A percentile compares a stretch with the other conserved stretches of the same genome.
phyloP scores from a whole-genome alignment of 1,284 basidiomycete species.

The Schizophyllum amplum region DNA sequence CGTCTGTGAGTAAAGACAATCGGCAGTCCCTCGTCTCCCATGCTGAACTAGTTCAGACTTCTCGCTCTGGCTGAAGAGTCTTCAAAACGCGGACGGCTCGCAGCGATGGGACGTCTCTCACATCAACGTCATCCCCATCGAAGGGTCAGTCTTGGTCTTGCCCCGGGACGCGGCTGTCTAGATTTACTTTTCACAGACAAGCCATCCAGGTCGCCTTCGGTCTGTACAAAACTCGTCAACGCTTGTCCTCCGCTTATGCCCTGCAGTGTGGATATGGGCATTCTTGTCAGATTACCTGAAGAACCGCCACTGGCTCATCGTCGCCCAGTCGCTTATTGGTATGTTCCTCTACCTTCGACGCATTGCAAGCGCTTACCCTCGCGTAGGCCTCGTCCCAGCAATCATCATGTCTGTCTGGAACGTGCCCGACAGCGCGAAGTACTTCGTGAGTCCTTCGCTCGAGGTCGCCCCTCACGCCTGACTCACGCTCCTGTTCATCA shows the following conservation, averaged over 20 bases:
- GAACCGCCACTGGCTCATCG: slow-evolving; percentile 11
- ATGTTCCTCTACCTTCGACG: not conserved
- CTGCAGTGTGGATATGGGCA: slow-evolving; percentile 12
- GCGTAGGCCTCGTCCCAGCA: slow-evolving; percentile 8
- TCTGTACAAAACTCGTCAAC: not conserved
- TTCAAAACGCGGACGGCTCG: slow-evolving; percentile 11
- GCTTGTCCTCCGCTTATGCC: not conserved
- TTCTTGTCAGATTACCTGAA: slow-evolving; percentile 8
- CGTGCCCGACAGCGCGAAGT: slow-evolving; percentile 11
- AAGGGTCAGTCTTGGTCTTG: not conserved
- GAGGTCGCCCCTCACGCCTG: not conserved
- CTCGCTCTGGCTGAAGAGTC: slow-evolving; percentile 11
- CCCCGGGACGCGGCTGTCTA: not conserved
- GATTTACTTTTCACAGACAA: not conserved
- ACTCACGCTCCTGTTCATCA: not conserved
- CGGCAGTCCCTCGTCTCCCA: not conserved
- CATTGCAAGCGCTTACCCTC: not conserved
- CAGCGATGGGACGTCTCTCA: slow-evolving; percentile 9
- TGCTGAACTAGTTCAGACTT: slow-evolving; percentile 8
- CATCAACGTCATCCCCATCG: slow-evolving; percentile 13
- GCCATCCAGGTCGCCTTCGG: slow-evolving; percentile 13
- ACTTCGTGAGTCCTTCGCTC: slow-evolving; percentile 4
- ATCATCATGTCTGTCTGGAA: slow-evolving; percentile 14
- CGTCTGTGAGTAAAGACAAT: slow-evolving; percentile 1
- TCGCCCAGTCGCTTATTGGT: slow-evolving; percentile 12